Evolutionary conservation across 768 basidiomycete species (phyloP), one percentile per base, ranked within the genome.

Genomic region (Auricularia sp.): DNA sequence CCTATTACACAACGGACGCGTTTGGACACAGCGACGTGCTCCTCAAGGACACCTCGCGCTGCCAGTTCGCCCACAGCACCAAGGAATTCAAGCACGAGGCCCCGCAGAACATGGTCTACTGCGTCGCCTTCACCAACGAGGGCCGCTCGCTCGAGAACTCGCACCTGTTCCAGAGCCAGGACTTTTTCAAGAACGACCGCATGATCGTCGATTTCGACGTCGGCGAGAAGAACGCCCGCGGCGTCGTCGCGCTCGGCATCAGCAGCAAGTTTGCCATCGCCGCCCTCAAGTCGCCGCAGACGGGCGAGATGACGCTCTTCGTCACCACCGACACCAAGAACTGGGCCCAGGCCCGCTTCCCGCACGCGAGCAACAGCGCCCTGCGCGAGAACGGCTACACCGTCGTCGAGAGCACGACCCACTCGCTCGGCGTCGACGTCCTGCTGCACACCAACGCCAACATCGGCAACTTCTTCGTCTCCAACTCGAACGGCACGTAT

Each of bases 341-440:
- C 1, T 99, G 94, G 94, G 88, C 89, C 2, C 86, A 88, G 69
- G 94, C 92, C 1, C 85, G 86, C 66, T 98, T 99, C 80, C 97
- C 97, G 2, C 97, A 97, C 71, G 88, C 90, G 2, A 87, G 86
- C 0, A 85, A 84, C 2, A 87, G 89, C 1, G 81, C 82, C 42
- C 82, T 97, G 14, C 83, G 87, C 6, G 93, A 95, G 77, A 95
- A 96, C 72, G 91, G 92, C 5, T 98, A 99, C 73, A 99, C 97
- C 10, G 87, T 99, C 69, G 89, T 99, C 66, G 94, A 98, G 75
- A 90, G 88, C 3, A 95, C 93, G 7, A 87, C 88, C 0, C 94
- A 98, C 73, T 98, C 95, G 6, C 82, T 99, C 33, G 92, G 89
- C 3, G 91, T 99, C 45, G 97, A 99, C 72, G 95, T 29, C 29